Conservation (phyloP, 1,139 yeast species). For the Taphrina sp. region DNA sequence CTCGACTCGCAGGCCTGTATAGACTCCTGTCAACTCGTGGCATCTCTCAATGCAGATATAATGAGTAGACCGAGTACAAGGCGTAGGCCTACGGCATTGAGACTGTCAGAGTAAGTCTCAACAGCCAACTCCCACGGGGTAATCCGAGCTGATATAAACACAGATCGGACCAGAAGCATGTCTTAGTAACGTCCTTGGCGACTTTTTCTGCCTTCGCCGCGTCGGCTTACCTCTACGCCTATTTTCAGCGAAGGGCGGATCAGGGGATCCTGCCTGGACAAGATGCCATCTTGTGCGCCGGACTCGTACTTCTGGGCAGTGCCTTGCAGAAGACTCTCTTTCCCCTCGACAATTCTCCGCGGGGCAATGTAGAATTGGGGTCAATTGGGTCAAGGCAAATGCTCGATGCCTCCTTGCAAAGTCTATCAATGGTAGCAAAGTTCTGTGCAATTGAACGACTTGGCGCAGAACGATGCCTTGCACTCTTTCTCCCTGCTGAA, state of each 20-base stretch:
- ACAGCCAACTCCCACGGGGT: too few species aligned
- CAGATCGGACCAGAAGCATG: conserved; percentile 14
- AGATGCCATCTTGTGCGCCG: conserved; percentile 2
- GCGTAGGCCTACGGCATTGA: conserved; percentile 23
- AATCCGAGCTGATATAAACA: too few species aligned
- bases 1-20: too few species aligned
- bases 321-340: neutral
- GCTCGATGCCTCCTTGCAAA: neutral
- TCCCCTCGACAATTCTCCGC: neutral
- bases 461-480: conserved; percentile 6
- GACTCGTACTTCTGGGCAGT: neutral
- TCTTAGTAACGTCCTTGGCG: conserved; percentile 4
- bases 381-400: neutral
- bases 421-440: neutral
- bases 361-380: neutral
- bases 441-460: conserved; percentile 1
- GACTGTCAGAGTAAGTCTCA: conserved; percentile 13
- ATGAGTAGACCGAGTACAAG: conserved; percentile 19
- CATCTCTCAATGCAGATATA: neutral
- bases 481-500: conserved; percentile 8
- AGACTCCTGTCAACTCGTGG: neutral
- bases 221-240: neutral
- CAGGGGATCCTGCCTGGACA: too few species aligned
- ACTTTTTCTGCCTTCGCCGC: conserved; percentile 6
- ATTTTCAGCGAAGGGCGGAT: too few species aligned